Evolutionary conservation across 225 moss, liverwort and hornwort species (phyloP).

Genomic region (Antitrichia curtipendula): DNA sequence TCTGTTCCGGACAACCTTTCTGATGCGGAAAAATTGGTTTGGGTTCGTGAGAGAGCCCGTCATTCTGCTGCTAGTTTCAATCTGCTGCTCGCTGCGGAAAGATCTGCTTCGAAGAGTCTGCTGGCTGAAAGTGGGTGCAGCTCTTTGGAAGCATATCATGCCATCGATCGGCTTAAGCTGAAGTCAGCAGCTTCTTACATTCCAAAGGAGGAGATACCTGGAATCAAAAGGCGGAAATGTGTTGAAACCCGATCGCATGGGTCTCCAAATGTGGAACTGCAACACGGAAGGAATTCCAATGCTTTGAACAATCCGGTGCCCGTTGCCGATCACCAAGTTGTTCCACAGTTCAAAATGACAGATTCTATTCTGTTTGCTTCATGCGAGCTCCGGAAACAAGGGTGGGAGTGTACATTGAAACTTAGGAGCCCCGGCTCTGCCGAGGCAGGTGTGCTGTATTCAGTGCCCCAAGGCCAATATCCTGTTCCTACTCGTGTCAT

Average conservation of each 20-base stretch:
- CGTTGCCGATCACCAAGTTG: not conserved
- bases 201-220: not conserved
- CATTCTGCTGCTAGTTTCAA: not conserved
- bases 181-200: not conserved
- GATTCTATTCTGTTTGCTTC: not conserved
- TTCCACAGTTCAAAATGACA: not conserved
- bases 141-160: not conserved
- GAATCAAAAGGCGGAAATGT: not conserved
- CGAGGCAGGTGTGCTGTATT: not conserved
- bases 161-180: not conserved
- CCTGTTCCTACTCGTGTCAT: not conserved
- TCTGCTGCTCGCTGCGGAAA: not conserved
- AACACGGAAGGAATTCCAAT: not conserved
- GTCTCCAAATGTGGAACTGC: not conserved
- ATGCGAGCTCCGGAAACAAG: slow-evolving; percentile 4
- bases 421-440: not conserved
- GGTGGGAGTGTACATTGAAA: not conserved
- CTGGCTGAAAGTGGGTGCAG: not conserved
- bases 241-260: not conserved
- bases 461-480: not conserved
- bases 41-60: slow-evolving; percentile 6
- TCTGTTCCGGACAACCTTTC: not conserved
- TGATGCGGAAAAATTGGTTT: not conserved
- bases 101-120: not conserved
- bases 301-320: not conserved